These are phyloP conservation scores for Hymenoscyphus fructigenus DNA, from an alignment of 2,329 filamentous ascomycete genomes.

Conservation along the genomic window DNA sequence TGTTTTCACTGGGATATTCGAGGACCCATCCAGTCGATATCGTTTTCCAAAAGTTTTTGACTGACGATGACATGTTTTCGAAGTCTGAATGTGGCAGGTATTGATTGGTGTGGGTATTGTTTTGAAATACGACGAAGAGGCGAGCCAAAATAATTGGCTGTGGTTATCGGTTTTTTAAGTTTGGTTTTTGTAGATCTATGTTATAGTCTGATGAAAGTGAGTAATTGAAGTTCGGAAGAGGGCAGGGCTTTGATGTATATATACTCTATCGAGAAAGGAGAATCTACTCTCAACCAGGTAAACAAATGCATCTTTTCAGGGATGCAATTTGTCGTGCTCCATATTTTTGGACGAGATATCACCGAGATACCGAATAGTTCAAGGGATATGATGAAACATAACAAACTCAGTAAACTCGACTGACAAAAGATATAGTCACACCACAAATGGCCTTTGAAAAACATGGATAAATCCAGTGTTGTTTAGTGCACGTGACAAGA, in stretches of 20 bases:
- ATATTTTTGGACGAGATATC: background rate
- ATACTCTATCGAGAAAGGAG: background rate
- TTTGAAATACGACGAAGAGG: background rate
- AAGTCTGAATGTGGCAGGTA: background rate
- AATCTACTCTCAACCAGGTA: background rate
- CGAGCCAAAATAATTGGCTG: background rate
- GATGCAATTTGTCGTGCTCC: background rate
- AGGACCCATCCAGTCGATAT: conserved; percentile 28
- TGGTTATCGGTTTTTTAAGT: background rate
- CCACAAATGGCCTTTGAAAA: too few relatives aligned
- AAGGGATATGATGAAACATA: background rate
- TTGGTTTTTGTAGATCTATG: background rate
- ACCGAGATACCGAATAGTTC: background rate
- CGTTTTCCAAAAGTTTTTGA: conserved; percentile 25
- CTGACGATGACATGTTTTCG: conserved; percentile 2
- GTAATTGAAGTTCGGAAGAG: background rate
- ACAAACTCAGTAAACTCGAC: background rate
- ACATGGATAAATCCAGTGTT: too few relatives aligned
- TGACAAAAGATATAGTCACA: background rate
- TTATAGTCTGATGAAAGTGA: background rate
- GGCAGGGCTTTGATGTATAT: background rate
- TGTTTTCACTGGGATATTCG: conserved; percentile 22
- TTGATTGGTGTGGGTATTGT: background rate
- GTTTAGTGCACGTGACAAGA: too few relatives aligned
- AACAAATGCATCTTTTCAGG: background rate